Percentiles rank a stretch among this genome's conserved stretches.
phyloP scores from a whole-genome alignment of 2,329 filamentous ascomycete genomes.

The Cladophialophora yegresii region DNA sequence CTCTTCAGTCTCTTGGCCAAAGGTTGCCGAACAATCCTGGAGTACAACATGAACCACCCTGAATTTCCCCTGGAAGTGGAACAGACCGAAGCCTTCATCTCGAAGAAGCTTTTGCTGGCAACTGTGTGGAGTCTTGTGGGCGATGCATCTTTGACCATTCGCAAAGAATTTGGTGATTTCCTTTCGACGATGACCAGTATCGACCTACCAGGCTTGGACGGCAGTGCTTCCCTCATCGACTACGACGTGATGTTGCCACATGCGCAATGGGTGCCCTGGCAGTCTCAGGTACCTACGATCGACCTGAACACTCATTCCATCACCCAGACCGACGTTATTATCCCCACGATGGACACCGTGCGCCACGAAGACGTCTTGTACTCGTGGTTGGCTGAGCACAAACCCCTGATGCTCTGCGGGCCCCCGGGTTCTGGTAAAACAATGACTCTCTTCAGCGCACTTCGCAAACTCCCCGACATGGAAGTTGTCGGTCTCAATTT shows the following conservation, averaged over 20 bases:
- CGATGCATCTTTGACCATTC: conserved; percentile 84
- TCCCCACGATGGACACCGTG: conserved; percentile 94
- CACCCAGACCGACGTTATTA: conserved; percentile 96
- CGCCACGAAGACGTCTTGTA: conserved; percentile 99
- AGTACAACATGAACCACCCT: conserved; percentile 91
- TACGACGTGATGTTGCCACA: conserved; percentile 87
- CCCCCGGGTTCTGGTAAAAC: conserved; percentile 99
- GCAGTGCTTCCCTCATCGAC: conserved; percentile 85
- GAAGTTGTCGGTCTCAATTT: conserved; percentile 99
- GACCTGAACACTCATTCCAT: conserved; percentile 99
- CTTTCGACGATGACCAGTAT: conserved; percentile 80
- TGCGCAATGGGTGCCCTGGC: conserved; percentile 89
- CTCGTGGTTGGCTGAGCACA: conserved; percentile 98
- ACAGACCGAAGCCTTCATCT: conserved; percentile 82
- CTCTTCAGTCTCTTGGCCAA: conserved; percentile 96
- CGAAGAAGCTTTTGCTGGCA: conserved; percentile 91
- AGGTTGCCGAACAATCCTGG: conserved; percentile 83
- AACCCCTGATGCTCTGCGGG: conserved; percentile 92
- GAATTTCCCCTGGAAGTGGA: conserved; percentile 92
- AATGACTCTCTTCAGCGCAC: conserved; percentile 97
- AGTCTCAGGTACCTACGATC: conserved; percentile 87
- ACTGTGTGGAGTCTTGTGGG: conserved; percentile 95
- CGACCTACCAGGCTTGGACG: conserved; percentile 77
- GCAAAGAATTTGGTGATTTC: conserved; percentile 85
- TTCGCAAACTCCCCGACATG: conserved; percentile 97